These are phyloP conservation scores for Tetrahymena borealis DNA, from an alignment of 73 alveolate genomes.

Conservation along the genomic window DNA sequence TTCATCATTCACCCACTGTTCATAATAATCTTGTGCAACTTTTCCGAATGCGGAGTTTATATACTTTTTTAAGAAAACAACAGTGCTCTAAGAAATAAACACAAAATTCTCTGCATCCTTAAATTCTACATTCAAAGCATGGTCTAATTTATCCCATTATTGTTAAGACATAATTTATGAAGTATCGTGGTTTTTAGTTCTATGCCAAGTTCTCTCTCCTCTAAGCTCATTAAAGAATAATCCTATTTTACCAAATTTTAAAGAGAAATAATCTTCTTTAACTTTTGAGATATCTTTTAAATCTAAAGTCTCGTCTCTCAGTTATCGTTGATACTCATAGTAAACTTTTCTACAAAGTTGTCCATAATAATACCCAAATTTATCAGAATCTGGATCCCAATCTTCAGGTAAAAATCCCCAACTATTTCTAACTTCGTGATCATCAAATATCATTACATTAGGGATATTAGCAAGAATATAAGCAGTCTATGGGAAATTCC, in stretches of 20 bases:
- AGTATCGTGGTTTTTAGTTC: neutral
- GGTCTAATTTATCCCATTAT: neutral
- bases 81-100: neutral
- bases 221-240: neutral
- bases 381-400: neutral
- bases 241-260: neutral
- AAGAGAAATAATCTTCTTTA: neutral
- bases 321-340: neutral
- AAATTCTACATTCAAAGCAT: neutral
- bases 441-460: slow-evolving; percentile 5
- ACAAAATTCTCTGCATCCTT: neutral
- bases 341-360: neutral
- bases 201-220: neutral
- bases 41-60: neutral
- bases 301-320: neutral
- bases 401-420: slow-evolving; percentile 3
- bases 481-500: neutral
- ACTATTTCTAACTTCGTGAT: neutral
- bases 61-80: neutral
- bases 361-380: neutral
- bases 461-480: neutral
- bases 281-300: neutral
- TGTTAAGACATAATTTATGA: neutral
- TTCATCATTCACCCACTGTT: neutral
- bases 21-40: neutral